phyloP scores from a whole-genome alignment of 2,329 filamentous ascomycete genomes.

The Pseudogymnoascus sp. region DNA sequence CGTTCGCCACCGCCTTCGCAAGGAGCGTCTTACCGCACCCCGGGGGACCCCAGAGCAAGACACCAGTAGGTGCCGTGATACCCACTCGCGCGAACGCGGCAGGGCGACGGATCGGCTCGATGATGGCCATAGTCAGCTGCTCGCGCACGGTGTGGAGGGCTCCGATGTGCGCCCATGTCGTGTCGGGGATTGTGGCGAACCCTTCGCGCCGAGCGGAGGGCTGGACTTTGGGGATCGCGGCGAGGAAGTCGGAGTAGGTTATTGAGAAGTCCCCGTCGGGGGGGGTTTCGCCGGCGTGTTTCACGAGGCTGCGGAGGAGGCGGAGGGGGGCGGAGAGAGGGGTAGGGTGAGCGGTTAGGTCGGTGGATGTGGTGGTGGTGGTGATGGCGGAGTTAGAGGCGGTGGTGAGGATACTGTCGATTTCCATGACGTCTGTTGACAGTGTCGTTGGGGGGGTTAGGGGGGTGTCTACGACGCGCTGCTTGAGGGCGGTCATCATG shows the following conservation, averaged over 20 bases:
- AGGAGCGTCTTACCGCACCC: constrained; percentile 96
- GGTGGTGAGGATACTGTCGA: constrained; percentile 24
- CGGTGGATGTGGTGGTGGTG: constrained; percentile 23
- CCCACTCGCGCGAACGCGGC: constrained; percentile 70
- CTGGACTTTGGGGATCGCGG: constrained; percentile 68
- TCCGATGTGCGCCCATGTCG: constrained; percentile 89
- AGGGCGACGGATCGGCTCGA: constrained; percentile 80
- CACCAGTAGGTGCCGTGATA: constrained; percentile 74
- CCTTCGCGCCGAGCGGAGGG: constrained; percentile 85
- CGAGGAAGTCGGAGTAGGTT: constrained; percentile 63
- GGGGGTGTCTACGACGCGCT: constrained; percentile 18
- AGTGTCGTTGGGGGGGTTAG: neutral
- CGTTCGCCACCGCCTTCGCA: constrained; percentile 92
- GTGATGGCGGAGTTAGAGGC: constrained; percentile 14
- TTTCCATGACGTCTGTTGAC: constrained; percentile 27
- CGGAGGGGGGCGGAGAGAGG: constrained; percentile 31
- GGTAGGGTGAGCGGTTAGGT: constrained; percentile 5
- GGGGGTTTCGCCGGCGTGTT: constrained; percentile 45
- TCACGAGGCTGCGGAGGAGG: constrained; percentile 46
- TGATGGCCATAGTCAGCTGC: constrained; percentile 77
- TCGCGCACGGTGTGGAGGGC: constrained; percentile 73
- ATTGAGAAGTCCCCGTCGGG: constrained; percentile 52
- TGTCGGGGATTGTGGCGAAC: constrained; percentile 88
- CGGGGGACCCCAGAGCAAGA: constrained; percentile 92
- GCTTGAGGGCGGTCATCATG: constrained; percentile 31